Conservation (phyloP, 768 basidiomycete genomes). For the Boletus insuetus region DNA sequence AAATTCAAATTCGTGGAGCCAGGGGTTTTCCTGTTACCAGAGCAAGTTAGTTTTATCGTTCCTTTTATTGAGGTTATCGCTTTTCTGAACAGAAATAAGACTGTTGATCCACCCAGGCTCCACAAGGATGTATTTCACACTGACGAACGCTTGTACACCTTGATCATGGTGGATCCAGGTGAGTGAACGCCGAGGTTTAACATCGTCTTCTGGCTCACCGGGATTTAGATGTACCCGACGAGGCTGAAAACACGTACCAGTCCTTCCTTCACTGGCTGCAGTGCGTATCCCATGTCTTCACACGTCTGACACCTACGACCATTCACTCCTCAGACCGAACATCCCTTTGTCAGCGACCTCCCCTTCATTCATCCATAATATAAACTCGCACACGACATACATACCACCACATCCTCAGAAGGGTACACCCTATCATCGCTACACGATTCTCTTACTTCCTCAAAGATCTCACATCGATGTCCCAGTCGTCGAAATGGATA, state of each 20-base stretch:
- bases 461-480: slow-evolving; percentile 53
- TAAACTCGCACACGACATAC: slow-evolving; percentile 66
- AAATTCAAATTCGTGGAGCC: slow-evolving; percentile 56
- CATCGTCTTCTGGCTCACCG: slow-evolving; percentile 5
- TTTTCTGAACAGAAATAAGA: slow-evolving; percentile 40
- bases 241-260: slow-evolving; percentile 58
- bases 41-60: slow-evolving; percentile 50
- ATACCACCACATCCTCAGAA: slow-evolving; percentile 90
- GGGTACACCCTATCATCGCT: slow-evolving; percentile 90
- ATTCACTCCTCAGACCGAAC: slow-evolving; percentile 58
- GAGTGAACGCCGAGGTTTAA: slow-evolving; percentile 27
- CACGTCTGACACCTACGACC: neutral
- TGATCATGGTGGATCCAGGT: slow-evolving; percentile 90
- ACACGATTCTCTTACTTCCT: slow-evolving; percentile 70
- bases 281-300: slow-evolving; percentile 39
- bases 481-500: slow-evolving; percentile 42
- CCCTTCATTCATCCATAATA: slow-evolving; percentile 36
- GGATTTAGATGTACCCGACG: slow-evolving; percentile 77
- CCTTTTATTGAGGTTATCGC: neutral
- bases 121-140: slow-evolving; percentile 78
- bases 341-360: slow-evolving; percentile 68
- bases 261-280: slow-evolving; percentile 85
- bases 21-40: slow-evolving; percentile 62
- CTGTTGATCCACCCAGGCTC: slow-evolving; percentile 59
- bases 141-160: slow-evolving; percentile 78